Percentiles rank a stretch among this genome's conserved stretches.
Evolutionary conservation across 208 protist genomes (phyloP).

Genomic region (Trypanosoma mega): DNA sequence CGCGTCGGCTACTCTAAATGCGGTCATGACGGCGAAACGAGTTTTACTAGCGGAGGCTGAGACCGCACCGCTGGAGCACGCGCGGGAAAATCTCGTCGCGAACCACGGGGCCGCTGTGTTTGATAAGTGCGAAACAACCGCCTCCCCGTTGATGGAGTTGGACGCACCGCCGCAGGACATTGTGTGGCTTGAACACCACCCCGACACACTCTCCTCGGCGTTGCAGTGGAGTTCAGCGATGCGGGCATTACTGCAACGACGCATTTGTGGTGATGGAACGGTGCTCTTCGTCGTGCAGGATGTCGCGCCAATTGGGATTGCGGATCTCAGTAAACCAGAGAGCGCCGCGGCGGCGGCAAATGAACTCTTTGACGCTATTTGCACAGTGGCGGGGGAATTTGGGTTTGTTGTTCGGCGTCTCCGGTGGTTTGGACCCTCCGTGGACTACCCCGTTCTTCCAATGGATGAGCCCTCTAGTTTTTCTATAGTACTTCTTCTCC

Average conservation of each 20-base stretch:
- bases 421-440: conserved; percentile 61
- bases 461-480: conserved; percentile 51
- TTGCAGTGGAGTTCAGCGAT: conserved; percentile 62
- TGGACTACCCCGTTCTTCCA: conserved; percentile 66
- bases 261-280: conserved; percentile 57
- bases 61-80: conserved; percentile 38
- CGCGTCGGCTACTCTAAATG: conserved; percentile 66
- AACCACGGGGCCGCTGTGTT: conserved; percentile 71
- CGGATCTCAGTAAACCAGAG: conserved; percentile 34
- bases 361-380: conserved; percentile 39
- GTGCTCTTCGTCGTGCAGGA: conserved; percentile 74
- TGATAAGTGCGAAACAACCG: conserved; percentile 50
- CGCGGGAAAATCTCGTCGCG: conserved; percentile 63
- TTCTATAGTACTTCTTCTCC: conserved; percentile 59
- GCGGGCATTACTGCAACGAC: conserved; percentile 30
- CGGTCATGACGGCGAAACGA: conserved; percentile 70
- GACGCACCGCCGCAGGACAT: conserved; percentile 46
- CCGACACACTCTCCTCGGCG: conserved; percentile 36
- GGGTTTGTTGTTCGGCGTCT: conserved; percentile 55
- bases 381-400: conserved; percentile 40
- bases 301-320: conserved; percentile 56
- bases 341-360: conserved; percentile 9
- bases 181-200: conserved; percentile 72
- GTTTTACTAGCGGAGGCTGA: conserved; percentile 66
- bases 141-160: conserved; percentile 43